Evolutionary conservation across 1,139 yeast species (phyloP).

Genomic region (Kazachstania sp.): DNA sequence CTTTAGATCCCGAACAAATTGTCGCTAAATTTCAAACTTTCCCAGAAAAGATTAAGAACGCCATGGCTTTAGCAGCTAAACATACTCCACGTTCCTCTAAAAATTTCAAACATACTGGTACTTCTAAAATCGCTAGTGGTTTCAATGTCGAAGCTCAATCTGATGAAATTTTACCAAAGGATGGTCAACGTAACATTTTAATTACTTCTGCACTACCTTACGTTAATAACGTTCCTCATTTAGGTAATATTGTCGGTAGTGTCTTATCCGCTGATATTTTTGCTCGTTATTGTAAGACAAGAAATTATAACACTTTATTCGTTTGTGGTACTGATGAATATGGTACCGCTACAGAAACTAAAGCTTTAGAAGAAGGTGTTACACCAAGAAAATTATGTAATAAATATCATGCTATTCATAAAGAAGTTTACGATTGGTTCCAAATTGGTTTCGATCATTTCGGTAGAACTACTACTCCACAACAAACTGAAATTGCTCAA

Average conservation of each 20-base stretch:
- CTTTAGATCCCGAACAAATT: constrained; percentile 26
- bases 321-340: constrained; percentile 97
- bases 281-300: constrained; percentile 78
- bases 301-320: constrained; percentile 77
- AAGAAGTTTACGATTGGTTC: constrained; percentile 92
- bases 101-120: constrained; percentile 46
- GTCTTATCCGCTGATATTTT: constrained; percentile 90
- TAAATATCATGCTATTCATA: constrained; percentile 77
- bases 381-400: constrained; percentile 83
- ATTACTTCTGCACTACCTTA: constrained; percentile 95
- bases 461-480: constrained; percentile 87
- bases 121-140: constrained; percentile 38
- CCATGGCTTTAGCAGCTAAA: constrained; percentile 30
- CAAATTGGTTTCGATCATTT: constrained; percentile 88
- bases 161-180: constrained; percentile 47
- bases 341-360: constrained; percentile 98
- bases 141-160: constrained; percentile 33
- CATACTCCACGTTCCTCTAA: constrained; percentile 21
- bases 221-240: constrained; percentile 94
- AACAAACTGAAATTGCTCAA: constrained; percentile 92
- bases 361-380: constrained; percentile 87
- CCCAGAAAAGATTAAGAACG: constrained; percentile 39
- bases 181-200: constrained; percentile 66
- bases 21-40: constrained; percentile 25
- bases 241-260: constrained; percentile 92